phyloP scores from a whole-genome alignment of 2,329 filamentous ascomycete species.

The Elsinoe necatrix region DNA sequence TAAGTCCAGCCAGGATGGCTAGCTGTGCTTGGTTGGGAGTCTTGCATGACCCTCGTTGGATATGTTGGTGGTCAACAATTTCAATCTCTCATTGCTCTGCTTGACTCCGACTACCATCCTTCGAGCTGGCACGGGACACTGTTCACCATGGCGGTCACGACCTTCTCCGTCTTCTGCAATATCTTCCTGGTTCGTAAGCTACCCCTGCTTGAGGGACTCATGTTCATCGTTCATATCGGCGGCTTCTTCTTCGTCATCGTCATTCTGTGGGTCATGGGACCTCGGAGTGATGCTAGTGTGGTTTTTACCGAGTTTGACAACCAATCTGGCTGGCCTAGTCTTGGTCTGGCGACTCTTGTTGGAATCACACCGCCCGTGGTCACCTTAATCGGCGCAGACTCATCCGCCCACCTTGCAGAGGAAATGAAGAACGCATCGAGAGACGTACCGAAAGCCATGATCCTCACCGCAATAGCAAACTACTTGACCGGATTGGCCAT shows the following conservation, averaged over 20 bases:
- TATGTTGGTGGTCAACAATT: slow-evolving; percentile 16
- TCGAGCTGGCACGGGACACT: slow-evolving; percentile 24
- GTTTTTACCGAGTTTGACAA: slow-evolving; percentile 45
- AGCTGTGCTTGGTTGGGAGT: slow-evolving; percentile 35
- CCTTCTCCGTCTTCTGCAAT: slow-evolving; percentile 32
- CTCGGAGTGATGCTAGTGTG: slow-evolving; percentile 33
- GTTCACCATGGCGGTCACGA: slow-evolving; percentile 21
- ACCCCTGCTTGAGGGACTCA: slow-evolving; percentile 20
- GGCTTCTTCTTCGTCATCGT: slow-evolving; percentile 21
- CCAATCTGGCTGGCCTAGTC: slow-evolving; percentile 34
- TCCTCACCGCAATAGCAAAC: slow-evolving; percentile 34
- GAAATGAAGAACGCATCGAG: slow-evolving; percentile 27
- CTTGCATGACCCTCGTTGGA: slow-evolving; percentile 21
- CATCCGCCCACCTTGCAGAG: slow-evolving; percentile 22
- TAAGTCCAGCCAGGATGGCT: slow-evolving; percentile 32
- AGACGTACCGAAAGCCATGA: slow-evolving; percentile 33
- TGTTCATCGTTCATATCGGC: slow-evolving; percentile 25
- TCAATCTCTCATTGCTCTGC: slow-evolving; percentile 13
- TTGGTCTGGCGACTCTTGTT: slow-evolving; percentile 22
- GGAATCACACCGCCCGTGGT: slow-evolving; percentile 16
- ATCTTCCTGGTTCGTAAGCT: slow-evolving; percentile 21
- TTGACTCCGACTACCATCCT: slow-evolving; percentile 16
- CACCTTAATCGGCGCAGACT: slow-evolving; percentile 15
- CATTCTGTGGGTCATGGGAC: slow-evolving; percentile 34
- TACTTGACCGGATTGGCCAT: slow-evolving; percentile 35